Percentiles rank a stretch among this genome's conserved stretches.
Evolutionary conservation across 2,329 filamentous ascomycete species (phyloP).

Genomic region (Monilinia fructigena): DNA sequence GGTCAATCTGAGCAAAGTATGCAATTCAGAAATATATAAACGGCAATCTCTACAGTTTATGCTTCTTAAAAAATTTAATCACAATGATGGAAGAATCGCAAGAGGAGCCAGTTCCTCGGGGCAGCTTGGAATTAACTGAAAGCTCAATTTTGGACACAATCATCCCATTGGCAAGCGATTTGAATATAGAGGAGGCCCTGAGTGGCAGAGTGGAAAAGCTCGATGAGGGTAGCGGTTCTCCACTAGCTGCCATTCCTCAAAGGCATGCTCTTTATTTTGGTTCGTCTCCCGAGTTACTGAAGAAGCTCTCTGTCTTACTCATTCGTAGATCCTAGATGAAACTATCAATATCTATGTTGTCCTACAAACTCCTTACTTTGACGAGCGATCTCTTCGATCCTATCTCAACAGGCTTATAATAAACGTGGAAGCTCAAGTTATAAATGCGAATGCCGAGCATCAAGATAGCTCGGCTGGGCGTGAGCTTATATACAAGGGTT

Average conservation of each 20-base stretch:
- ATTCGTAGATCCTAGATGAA: conserved; percentile 65
- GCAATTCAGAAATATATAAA: conserved; percentile 5
- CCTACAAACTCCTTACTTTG: conserved; percentile 61
- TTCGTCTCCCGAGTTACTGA: conserved; percentile 45
- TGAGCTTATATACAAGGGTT: conserved; percentile 60
- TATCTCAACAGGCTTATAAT: conserved; percentile 64
- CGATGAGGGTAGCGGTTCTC: conserved; percentile 41
- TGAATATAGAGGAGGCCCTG: conserved; percentile 54
- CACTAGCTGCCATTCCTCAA: conserved; percentile 57
- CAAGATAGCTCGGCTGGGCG: conserved; percentile 47
- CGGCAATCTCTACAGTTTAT: not conserved
- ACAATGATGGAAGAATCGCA: conserved; percentile 36
- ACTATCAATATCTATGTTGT: conserved; percentile 67
- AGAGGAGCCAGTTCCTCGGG: conserved; percentile 40
- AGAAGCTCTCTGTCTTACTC: conserved; percentile 46
- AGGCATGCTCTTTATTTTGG: conserved; percentile 71
- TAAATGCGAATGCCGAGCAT: conserved; percentile 54
- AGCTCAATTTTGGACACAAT: conserved; percentile 60
- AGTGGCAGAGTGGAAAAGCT: conserved; percentile 44
- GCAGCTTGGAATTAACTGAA: conserved; percentile 52
- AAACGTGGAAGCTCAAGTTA: conserved; percentile 64
- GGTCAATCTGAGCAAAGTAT: not conserved
- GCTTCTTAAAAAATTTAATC: conserved; percentile 4
- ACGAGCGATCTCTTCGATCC: conserved; percentile 55
- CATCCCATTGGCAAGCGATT: conserved; percentile 55